These are phyloP conservation scores for Elsinoe australis DNA, from an alignment of 2,329 filamentous ascomycete species.

Conservation along the genomic window DNA sequence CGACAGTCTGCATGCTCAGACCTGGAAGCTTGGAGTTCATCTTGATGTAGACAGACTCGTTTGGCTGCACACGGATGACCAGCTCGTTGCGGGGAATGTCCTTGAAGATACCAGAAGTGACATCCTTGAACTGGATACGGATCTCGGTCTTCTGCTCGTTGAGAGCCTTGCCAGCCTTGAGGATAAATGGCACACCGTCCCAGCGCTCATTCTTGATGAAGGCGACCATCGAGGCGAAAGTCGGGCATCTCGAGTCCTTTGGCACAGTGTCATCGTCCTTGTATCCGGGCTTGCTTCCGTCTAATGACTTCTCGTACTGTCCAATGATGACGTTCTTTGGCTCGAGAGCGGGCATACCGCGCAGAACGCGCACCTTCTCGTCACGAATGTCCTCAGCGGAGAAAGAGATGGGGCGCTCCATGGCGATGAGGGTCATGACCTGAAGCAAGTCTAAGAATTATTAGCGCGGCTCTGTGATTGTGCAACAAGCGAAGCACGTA, in stretches of 20 bases:
- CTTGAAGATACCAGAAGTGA: constrained; percentile 99
- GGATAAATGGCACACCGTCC: constrained; percentile 98
- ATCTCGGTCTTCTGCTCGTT: constrained; percentile 99
- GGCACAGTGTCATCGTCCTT: constrained; percentile 98
- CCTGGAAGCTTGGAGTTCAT: constrained; percentile 99
- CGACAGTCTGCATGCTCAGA: constrained; percentile 97
- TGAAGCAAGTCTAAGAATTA: constrained; percentile 64
- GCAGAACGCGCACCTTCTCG: constrained; percentile 94
- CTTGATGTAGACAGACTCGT: constrained; percentile 99
- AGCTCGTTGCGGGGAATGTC: constrained; percentile 98
- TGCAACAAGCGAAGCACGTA: constrained; percentile 31
- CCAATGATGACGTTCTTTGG: constrained; percentile 99
- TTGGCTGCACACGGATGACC: constrained; percentile 97
- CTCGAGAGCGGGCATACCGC: constrained; percentile 88
- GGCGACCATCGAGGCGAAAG: constrained; percentile 92
- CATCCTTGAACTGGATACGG: constrained; percentile 98
- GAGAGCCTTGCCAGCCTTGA: constrained; percentile 97
- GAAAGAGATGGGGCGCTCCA: constrained; percentile 98
- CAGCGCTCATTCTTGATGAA: constrained; percentile 99
- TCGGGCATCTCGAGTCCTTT: constrained; percentile 93
- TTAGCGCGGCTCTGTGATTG: constrained; percentile 22
- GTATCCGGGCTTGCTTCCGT: constrained; percentile 93
- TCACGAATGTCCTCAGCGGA: constrained; percentile 97
- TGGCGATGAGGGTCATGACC: constrained; percentile 88
- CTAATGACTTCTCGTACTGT: constrained; percentile 92